Evolutionary conservation across 1,284 basidiomycete species (phyloP), one percentile per base, ranked within the genome.

Genomic region (Lentinus polychrous): DNA sequence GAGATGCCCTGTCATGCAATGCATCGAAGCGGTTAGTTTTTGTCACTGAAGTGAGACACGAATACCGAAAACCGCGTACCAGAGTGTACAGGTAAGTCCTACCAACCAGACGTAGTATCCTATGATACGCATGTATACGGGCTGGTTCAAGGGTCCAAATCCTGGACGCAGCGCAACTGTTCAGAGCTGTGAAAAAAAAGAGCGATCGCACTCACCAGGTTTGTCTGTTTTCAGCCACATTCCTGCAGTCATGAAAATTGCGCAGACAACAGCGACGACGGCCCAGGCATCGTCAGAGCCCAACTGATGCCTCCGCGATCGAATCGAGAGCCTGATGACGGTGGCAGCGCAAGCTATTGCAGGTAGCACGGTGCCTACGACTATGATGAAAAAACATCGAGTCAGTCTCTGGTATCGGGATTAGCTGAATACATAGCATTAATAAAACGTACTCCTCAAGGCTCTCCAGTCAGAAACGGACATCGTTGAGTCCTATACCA

Each of bases 241-340:
- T 4, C 57, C 57, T 4, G 58, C 56, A 32, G 56, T 46, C 42
- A 61, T 36, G 45, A 62, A 53, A 34, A 58, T 45, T 22, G 52
- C 50, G 18, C 54, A 53, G 3, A 57, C n/a, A 17, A 63, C 43
- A 5, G 55, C 49, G 22, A 61, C 49, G 3, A 57, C 53, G 8
- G 58, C 60, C 57, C 62, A 66, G 1, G 58, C 64, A 49, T 66
- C 62, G 44, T 66, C 64, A 50, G 49, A 58, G 33, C 61, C 61
- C 11, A 66, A 48, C 32, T 62, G 60, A 20, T 50, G 49, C 36
- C 52, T 52, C 2, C 52, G 36, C 39, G 42, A 50, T 12, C 62
- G 59, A 38, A 60, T 56, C 27, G 50, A 52, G 4, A 66, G 40
- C 32, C 64, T 52, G 17, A 60, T 52, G n/a, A 55, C 35, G 8